Evolutionary conservation across 352 stramenopile species (phyloP), one percentile per base, ranked within the genome.

Genomic region (Globisporangium heterothallicum): DNA sequence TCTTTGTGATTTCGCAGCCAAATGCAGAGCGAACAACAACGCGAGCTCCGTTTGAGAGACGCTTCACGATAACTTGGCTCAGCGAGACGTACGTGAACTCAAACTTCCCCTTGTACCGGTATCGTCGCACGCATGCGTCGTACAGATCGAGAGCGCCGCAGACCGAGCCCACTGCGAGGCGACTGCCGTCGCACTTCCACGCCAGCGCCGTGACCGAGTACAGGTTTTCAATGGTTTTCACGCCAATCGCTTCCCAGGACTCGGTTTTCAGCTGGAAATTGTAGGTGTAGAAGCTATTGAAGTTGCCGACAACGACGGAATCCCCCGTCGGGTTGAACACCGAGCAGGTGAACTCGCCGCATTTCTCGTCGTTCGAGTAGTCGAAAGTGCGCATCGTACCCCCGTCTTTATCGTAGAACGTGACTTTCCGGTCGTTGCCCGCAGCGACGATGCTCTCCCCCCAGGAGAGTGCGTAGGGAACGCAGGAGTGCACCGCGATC

Each of bases 31-130:
- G 84, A 22, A 98, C 74, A 22, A 97, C 85, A 18, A 97, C 88
- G 29, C 86, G 70, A 12, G 70, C 77, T 18, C 88, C 89, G 21
- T 73, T 97, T 12, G 79, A 74, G 10, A 97, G 75, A 1, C 81
- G 75, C 70, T 96, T 97, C 21, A 98, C 89, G 56, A 98, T 97
- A 42, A 98, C 88, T 67, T 98, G 91, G 47, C 78, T 96, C 35
- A 94, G 63, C 19, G 81, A 96, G 42, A 98, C 88, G 55, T 98
- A 98, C 41, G 90, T 98, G 59, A 98, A 96, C 73, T 98, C 93
- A 51, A 98, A 98, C 46, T 90, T 94, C 48, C 88, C 87, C 58
- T 97, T 97, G 74, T 98, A 98, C 4, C 80, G 74, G 51, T 88
- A 95, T 27, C 93, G 85, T 2, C 79, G 77, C 36, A 98, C 84